Evolutionary conservation across 148 eudicot species (phyloP).

Genomic region (Silene uniflora): DNA sequence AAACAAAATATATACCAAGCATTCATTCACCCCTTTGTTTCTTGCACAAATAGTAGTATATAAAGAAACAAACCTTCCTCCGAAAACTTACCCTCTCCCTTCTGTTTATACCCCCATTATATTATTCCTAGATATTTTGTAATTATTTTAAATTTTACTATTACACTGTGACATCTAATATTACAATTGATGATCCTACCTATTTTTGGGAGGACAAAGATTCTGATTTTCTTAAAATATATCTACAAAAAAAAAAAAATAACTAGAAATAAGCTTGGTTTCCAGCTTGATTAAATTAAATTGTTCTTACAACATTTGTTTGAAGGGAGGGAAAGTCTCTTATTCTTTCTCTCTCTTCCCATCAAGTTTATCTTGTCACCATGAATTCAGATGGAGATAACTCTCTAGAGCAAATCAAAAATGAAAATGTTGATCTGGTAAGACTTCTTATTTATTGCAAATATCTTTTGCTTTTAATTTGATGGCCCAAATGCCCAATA

Average conservation of each 20-base stretch:
- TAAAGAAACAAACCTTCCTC: slow-evolving; percentile 4
- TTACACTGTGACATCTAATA: slow-evolving; percentile 5
- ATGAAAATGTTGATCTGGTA: slow-evolving; percentile 60
- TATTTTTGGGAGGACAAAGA: slow-evolving; percentile 16
- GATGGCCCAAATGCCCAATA: too few relatives aligned
- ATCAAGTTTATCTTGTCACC: background rate
- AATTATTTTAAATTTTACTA: background rate
- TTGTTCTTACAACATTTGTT: slow-evolving; percentile 4
- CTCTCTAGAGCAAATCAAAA: slow-evolving; percentile 46
- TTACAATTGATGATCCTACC: background rate
- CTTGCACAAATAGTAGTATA: slow-evolving; percentile 1
- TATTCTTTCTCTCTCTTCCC: slow-evolving; percentile 20
- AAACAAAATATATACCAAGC: too few relatives aligned
- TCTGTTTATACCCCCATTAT: slow-evolving; percentile 12
- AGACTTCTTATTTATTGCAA: background rate
- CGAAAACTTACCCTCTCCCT: slow-evolving; percentile 21
- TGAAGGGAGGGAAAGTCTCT: slow-evolving; percentile 21
- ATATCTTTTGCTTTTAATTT: too few relatives aligned
- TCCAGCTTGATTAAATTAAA: background rate
- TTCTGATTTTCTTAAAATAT: background rate
- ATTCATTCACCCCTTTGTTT: background rate
- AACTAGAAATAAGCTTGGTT: background rate
- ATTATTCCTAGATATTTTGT: background rate
- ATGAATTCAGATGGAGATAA: slow-evolving; percentile 46
- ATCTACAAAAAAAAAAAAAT: background rate